Base-by-base conservation (phyloP, 2,329 filamentous ascomycete genomes). In the Spiromastix sp. region DNA sequence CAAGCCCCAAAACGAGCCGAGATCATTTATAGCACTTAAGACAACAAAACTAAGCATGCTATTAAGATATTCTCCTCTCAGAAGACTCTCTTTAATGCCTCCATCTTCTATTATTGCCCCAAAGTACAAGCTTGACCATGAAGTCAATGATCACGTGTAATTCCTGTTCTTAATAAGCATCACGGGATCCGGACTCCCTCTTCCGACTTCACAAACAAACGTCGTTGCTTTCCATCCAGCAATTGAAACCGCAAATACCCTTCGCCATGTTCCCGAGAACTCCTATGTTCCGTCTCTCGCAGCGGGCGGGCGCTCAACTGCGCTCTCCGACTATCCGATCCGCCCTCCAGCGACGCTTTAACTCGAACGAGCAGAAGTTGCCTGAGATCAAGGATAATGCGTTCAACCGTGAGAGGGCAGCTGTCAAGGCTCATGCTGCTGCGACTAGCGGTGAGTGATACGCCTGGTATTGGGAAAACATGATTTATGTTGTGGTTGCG, bases 361-460 rank as follows among this genome's bases (percentile, higher is more conserved):
- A 78, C 58, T 79, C 74, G 67, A 69, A 72, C 51, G 60, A 66
- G 45, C 55, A 61, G 46, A 68, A 70, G 51, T 65, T 63, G 51
- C 70, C 83, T 52, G 54, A 61, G 30, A 59, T 71, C 39, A 70
- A 71, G 61, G 83, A 94, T 69, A 96, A 93, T 68, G 77, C 79
- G 56, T 98, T 96, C 74, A 80, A 93, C 71, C 79, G 81, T 55
- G 91, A 98, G 74, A 79, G 91, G 60, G 71, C 78, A 60, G 83
- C 82, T 54, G 83, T 94, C 59, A 87, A 93, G 73, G 78, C 85
- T 52, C 91, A 98, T 64, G 91, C 91, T 55, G 77, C 71, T 49
- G 73, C 74, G 56, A 91, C 85, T 49, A 82, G 81, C 64, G 81
- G 87, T 95, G 59, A 61, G 81, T 74, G 37, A 13, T 35, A 6